Evolutionary conservation across 1,284 basidiomycete species (phyloP).

Genomic region (Tremellales sp.): DNA sequence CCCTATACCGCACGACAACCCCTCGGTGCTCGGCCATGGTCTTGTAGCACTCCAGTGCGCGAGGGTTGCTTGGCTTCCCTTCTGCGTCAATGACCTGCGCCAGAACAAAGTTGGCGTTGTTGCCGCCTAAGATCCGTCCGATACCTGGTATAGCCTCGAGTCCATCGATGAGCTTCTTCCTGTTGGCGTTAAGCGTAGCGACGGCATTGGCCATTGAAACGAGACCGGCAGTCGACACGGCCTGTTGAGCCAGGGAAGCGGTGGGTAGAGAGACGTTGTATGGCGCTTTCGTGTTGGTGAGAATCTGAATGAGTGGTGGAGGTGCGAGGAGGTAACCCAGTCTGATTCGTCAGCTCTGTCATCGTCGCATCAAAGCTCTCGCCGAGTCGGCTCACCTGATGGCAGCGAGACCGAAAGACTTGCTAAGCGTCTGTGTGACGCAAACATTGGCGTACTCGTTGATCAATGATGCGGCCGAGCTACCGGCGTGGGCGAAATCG

Average conservation of each 20-base stretch:
- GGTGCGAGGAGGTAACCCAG: constrained; percentile 87
- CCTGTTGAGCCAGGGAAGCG: constrained; percentile 74
- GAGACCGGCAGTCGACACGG: constrained; percentile 66
- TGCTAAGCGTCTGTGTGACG: constrained; percentile 93
- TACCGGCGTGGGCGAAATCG: constrained; percentile 70
- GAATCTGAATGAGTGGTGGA: constrained; percentile 82
- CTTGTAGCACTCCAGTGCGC: constrained; percentile 72
- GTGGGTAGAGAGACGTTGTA: constrained; percentile 95
- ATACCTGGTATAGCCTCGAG: constrained; percentile 60
- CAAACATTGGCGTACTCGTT: constrained; percentile 82
- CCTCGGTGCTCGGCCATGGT: constrained; percentile 77
- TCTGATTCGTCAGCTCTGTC: constrained; percentile 49
- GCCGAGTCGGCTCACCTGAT: constrained; percentile 64
- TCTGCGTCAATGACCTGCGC: constrained; percentile 65
- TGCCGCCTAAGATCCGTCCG: constrained; percentile 70
- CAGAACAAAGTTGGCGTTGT: constrained; percentile 89
- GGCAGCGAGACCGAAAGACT: constrained; percentile 91
- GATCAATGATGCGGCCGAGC: constrained; percentile 65
- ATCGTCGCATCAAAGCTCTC: neutral
- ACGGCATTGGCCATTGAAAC: constrained; percentile 65
- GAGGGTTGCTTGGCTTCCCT: constrained; percentile 61
- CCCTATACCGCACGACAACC: constrained; percentile 87
- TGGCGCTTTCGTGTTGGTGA: constrained; percentile 95
- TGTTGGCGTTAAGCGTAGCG: constrained; percentile 58
- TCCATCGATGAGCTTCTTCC: constrained; percentile 55